phyloP scores from a whole-genome alignment of 306 rosid genomes.

The Leucaena leucocephala region DNA sequence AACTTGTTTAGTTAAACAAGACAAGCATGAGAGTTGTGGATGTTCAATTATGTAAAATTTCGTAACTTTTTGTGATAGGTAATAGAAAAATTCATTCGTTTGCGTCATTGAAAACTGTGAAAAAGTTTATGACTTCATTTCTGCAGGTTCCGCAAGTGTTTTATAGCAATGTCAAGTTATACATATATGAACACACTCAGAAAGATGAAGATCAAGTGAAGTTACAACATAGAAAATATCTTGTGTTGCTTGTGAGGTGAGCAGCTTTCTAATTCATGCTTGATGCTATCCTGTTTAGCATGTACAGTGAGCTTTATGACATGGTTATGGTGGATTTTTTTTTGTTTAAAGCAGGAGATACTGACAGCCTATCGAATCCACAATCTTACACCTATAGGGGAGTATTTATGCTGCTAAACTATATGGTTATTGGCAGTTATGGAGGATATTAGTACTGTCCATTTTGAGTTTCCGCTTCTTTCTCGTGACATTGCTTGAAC shows the following conservation, averaged over 20 bases:
- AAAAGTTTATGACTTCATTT: constrained; percentile 20
- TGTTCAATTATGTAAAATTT: background rate
- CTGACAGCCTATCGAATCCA: no score
- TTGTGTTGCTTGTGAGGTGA: constrained; percentile 27
- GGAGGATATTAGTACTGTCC: background rate
- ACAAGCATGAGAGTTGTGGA: background rate
- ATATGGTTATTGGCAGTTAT: no score
- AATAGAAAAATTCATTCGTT: background rate
- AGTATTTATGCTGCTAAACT: no score
- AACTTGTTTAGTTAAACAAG: background rate
- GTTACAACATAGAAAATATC: background rate
- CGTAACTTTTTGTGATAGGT: no score
- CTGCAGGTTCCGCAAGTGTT: constrained; percentile 89
- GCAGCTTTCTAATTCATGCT: constrained; percentile 7
- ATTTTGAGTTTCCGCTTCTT: background rate
- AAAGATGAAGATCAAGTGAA: constrained; percentile 50
- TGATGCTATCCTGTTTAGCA: constrained; percentile 25
- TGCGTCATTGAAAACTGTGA: background rate
- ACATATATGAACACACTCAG: constrained; percentile 77
- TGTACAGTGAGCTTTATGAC: constrained; percentile 23
- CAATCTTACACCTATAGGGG: no score
- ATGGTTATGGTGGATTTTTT: background rate
- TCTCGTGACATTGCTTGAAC: constrained; percentile 14
- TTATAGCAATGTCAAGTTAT: constrained; percentile 82
- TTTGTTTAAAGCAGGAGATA: no score